Percentiles rank a stretch among this genome's conserved stretches.
phyloP scores from a whole-genome alignment of 495 filamentous ascomycete genomes.

The Poronia punctata region DNA sequence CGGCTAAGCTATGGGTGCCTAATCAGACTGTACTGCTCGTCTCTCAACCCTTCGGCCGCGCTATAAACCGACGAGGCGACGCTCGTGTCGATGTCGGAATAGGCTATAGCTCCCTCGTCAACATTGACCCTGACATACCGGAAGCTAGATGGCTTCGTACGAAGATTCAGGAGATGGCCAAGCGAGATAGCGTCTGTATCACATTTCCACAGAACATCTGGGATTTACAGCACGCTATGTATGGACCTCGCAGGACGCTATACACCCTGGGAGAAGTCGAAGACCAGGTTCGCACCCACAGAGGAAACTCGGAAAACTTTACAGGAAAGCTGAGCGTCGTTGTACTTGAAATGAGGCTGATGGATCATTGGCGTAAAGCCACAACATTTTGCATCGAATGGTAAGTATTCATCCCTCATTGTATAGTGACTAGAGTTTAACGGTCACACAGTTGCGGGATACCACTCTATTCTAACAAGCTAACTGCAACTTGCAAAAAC shows the following conservation, averaged over 20 bases:
- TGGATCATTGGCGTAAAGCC: slow-evolving; percentile 34
- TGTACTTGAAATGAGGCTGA: slow-evolving; percentile 47
- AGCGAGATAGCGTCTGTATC: slow-evolving; percentile 46
- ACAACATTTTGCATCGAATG: slow-evolving; percentile 53
- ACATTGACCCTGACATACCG: slow-evolving; percentile 50
- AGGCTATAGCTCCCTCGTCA: slow-evolving; percentile 40
- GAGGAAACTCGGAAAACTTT: slow-evolving; percentile 33
- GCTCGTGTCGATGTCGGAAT: slow-evolving; percentile 32
- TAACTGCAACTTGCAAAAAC: slow-evolving; percentile 41
- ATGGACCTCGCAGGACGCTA: slow-evolving; percentile 39
- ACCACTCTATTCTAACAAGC: slow-evolving; percentile 47
- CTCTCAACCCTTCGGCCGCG: slow-evolving; percentile 41
- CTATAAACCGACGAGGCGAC: slow-evolving; percentile 17
- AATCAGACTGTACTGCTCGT: slow-evolving; percentile 52
- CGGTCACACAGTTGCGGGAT: slow-evolving; percentile 43
- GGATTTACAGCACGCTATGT: slow-evolving; percentile 39
- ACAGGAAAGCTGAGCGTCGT: slow-evolving; percentile 54
- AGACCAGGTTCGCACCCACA: slow-evolving; percentile 41
- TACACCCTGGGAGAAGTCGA: slow-evolving; percentile 57
- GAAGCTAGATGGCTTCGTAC: slow-evolving; percentile 54
- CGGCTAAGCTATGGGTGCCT: slow-evolving; percentile 44
- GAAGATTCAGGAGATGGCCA: slow-evolving; percentile 41
- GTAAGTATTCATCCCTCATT: slow-evolving; percentile 27
- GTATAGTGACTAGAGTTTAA: too few species aligned
- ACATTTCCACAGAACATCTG: slow-evolving; percentile 47